These are phyloP conservation scores for Backusella westeae DNA, from an alignment of 192 early-diverging fungal species.

Conservation along the genomic window DNA sequence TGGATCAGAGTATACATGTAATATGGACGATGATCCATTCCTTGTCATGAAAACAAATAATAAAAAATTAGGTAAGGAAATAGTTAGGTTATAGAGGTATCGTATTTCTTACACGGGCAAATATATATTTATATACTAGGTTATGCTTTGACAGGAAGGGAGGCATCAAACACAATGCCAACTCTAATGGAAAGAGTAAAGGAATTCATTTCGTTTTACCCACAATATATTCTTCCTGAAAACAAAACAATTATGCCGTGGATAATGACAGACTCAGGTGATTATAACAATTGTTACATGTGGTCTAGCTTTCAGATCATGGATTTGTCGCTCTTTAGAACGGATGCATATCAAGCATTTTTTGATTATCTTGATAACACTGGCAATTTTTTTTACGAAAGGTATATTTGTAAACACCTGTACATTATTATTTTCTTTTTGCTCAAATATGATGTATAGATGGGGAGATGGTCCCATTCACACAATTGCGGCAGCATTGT, in stretches of 20 bases:
- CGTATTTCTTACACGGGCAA: neutral
- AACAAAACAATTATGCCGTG: conserved; percentile 42
- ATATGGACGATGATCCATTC: conserved; percentile 77
- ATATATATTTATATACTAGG: neutral
- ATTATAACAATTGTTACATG: conserved; percentile 66
- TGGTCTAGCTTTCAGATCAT: conserved; percentile 91
- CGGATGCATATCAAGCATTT: conserved; percentile 60
- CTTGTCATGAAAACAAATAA: conserved; percentile 65
- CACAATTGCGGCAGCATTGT: conserved; percentile 60
- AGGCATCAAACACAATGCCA: conserved; percentile 46
- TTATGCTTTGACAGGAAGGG: conserved; percentile 3
- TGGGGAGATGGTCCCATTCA: conserved; percentile 73
- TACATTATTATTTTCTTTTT: neutral
- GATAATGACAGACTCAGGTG: conserved; percentile 45
- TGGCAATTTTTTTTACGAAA: conserved; percentile 88
- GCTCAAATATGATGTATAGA: conserved; percentile 18
- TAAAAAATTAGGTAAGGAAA: conserved; percentile 62
- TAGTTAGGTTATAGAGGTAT: neutral
- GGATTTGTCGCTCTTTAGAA: conserved; percentile 66
- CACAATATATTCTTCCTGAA: conserved; percentile 32
- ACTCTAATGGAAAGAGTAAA: conserved; percentile 66
- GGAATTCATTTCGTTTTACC: conserved; percentile 45
- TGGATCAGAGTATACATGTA: conserved; percentile 67
- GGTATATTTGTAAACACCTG: conserved; percentile 30
- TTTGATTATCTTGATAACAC: conserved; percentile 71